Evolutionary conservation across 345 rosid genomes (phyloP), one percentile per base, ranked within the genome.

Genomic region (Ceriops decandra): DNA sequence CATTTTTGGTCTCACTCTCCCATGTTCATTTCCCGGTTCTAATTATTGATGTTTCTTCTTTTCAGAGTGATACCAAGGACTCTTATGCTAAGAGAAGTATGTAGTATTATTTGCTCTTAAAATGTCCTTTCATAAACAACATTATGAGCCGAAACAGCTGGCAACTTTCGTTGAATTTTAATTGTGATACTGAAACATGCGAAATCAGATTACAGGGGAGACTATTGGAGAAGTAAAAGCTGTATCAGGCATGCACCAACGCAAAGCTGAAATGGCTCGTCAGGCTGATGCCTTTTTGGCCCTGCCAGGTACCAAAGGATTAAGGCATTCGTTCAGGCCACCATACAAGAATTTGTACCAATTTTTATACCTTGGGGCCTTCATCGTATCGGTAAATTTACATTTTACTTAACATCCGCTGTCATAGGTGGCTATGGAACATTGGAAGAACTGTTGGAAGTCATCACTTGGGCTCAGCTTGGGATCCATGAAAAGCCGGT

Each of bases 241-340:
- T 0, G 95, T 87, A 8, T 87, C 88, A 11, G 88, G 83, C 36
- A 89, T 89, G 95, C 95, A 87, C 78, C 95, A 87, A 69, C 73
- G 92, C 38, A 85, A 89, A 74, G 95, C 95, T 19, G 90, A 89
- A 78, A 89, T 89, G 95, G 86, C 95, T 56, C 88, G 88, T 32
- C 91, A 87, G 64, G 91, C 95, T 22, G 95, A 89, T 65, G 91
- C 95, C 8, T 89, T 89, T 71, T 81, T 89, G 49, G 88, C 91
- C 65, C 72, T 89, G 53, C 95, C 95, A 58, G 93, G 93, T 84
- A 64, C 49, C 24, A 0, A 26, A 22, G 10, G 27, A 9, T 9
- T 9, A 54, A 22, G 30, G 27, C 9, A 7, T 54, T 38, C 1
- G 28, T 22, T 54, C 46, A 9, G 46, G 46, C 3, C 15, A 38